Evolutionary conservation across 495 filamentous ascomycete species (phyloP).

Genomic region (Annulohypoxylon bovei): DNA sequence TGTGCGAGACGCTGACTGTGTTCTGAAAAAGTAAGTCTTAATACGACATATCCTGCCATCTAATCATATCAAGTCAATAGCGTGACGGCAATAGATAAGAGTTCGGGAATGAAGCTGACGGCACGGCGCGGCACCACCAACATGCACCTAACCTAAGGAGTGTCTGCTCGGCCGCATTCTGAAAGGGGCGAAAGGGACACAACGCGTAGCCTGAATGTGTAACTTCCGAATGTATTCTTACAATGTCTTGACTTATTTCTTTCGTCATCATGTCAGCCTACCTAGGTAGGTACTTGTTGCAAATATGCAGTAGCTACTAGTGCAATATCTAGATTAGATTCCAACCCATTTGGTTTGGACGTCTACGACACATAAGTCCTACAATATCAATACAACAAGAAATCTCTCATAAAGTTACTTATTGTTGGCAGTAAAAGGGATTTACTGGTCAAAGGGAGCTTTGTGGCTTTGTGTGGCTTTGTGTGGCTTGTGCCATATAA

Average conservation of each 20-base stretch:
- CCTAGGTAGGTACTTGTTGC: not conserved
- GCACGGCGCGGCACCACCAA: not conserved
- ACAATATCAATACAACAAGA: not conserved
- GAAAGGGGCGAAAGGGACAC: not conserved
- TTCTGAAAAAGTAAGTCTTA: not conserved
- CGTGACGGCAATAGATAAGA: not conserved
- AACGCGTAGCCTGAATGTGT: not conserved
- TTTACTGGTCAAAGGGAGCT: no score
- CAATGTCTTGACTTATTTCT: not conserved
- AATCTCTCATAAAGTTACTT: not conserved
- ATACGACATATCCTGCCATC: not conserved
- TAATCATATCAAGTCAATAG: not conserved
- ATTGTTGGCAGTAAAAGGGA: no score
- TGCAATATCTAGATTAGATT: not conserved
- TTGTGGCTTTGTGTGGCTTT: no score
- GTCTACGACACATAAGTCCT: not conserved
- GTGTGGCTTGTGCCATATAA: no score
- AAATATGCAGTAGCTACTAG: not conserved
- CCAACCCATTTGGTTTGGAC: not conserved
- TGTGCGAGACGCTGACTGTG: constrained; percentile 10
- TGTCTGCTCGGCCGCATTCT: not conserved
- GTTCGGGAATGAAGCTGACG: constrained; percentile 8
- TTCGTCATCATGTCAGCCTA: not conserved
- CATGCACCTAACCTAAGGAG: constrained; percentile 6
- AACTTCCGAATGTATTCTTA: not conserved